Evolutionary conservation across 352 stramenopile species (phyloP).

Genomic region (Pilasporangium apinafurcum): DNA sequence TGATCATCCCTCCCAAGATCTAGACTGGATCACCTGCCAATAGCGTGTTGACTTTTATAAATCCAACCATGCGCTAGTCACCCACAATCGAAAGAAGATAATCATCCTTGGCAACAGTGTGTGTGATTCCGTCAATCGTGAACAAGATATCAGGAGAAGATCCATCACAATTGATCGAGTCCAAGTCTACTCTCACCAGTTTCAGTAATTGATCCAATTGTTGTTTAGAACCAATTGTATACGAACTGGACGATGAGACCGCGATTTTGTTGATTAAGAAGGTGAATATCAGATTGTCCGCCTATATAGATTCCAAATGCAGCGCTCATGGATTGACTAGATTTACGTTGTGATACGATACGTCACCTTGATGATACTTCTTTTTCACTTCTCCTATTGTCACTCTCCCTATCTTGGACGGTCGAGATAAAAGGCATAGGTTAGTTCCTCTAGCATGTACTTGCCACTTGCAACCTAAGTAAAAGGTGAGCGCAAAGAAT

Average conservation of each 20-base stretch:
- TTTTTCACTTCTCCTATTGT: no score
- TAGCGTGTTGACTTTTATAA: not conserved
- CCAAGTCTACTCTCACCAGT: not conserved
- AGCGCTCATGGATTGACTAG: no score
- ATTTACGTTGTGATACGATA: no score
- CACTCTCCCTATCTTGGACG: no score
- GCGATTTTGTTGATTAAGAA: no score
- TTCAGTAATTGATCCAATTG: not conserved
- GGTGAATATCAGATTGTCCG: no score
- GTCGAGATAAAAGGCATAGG: slow-evolving; percentile 8
- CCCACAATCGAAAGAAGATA: slow-evolving; percentile 45
- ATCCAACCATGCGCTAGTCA: not conserved
- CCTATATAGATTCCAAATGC: no score
- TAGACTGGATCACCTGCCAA: not conserved
- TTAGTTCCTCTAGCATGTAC: slow-evolving; percentile 1
- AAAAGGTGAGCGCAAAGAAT: not conserved
- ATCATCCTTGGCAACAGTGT: slow-evolving; percentile 60
- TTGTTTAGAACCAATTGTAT: no score
- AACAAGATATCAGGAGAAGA: slow-evolving; percentile 74
- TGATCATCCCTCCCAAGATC: not conserved
- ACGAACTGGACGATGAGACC: no score
- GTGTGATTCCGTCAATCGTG: slow-evolving; percentile 64
- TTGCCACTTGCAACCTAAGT: slow-evolving; percentile 1
- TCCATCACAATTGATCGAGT: slow-evolving; percentile 62
- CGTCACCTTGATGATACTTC: no score